Percentiles rank a stretch among this genome's conserved stretches.
phyloP scores from a whole-genome alignment of 192 early-diverging fungal genomes.

The Linnemannia schmuckeri region DNA sequence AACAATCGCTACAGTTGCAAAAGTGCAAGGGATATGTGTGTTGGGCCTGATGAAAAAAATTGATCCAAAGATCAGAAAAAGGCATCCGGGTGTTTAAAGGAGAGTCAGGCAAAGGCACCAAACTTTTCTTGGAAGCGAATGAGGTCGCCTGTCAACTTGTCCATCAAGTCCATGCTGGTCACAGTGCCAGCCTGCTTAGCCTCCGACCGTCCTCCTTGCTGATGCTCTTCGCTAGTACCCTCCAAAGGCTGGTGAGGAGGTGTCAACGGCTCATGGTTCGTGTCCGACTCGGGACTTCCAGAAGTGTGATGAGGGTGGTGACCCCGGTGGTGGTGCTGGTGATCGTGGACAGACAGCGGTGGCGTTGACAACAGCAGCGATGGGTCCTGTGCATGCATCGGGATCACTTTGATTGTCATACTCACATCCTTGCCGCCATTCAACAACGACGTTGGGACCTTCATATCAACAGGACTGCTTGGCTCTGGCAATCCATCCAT shows the following conservation, averaged over 20 bases:
- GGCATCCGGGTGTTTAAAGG: neutral
- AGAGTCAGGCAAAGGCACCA: conserved; percentile 27
- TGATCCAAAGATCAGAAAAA: neutral
- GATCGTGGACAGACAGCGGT: conserved; percentile 46
- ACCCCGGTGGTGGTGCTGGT: conserved; percentile 16
- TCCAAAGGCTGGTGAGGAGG: conserved; percentile 49
- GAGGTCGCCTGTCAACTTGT: conserved; percentile 64
- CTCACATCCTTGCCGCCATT: neutral
- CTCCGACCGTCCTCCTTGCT: neutral
- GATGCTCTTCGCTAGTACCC: neutral
- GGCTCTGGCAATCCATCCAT: conserved; percentile 32
- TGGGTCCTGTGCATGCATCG: neutral
- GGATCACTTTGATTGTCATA: conserved; percentile 47
- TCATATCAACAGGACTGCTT: conserved; percentile 16
- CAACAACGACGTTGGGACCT: neutral
- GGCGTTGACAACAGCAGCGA: conserved; percentile 39
- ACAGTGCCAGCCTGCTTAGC: neutral
- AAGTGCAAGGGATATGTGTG: neutral
- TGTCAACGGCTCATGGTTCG: conserved; percentile 41
- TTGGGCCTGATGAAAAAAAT: neutral
- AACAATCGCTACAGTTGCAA: neutral
- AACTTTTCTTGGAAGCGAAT: conserved; percentile 66
- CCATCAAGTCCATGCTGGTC: conserved; percentile 64
- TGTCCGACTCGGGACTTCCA: conserved; percentile 19
- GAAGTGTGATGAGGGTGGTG: conserved; percentile 12